A percentile compares a stretch with the other conserved stretches of the same genome.
Conservation (phyloP, 768 basidiomycete species). For the Plicaturopsis crispa region DNA sequence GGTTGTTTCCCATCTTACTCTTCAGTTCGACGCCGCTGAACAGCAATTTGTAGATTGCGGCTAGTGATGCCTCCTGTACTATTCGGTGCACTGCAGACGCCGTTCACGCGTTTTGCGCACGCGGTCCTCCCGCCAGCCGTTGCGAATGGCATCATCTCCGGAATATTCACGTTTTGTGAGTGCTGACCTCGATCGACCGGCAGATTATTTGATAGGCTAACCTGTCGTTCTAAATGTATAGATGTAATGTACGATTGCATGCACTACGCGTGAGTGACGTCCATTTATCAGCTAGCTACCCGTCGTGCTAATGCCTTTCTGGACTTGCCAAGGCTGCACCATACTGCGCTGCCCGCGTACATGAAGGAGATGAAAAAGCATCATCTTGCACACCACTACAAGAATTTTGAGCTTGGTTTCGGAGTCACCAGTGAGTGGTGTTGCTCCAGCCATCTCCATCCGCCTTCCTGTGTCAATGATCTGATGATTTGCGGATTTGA, state of each 20-base stretch:
- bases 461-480: background rate
- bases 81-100: conserved; percentile 69
- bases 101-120: conserved; percentile 85
- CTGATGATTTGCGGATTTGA: conserved; percentile 5
- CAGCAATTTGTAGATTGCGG: conserved; percentile 47
- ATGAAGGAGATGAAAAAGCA: conserved; percentile 93
- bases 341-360: conserved; percentile 80
- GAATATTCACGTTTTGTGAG: conserved; percentile 66
- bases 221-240: too few relatives aligned
- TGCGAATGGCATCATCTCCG: conserved; percentile 89
- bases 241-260: conserved; percentile 83
- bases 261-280: conserved; percentile 77
- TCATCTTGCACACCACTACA: conserved; percentile 96
- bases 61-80: conserved; percentile 95
- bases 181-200: conserved; percentile 7
- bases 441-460: conserved; percentile 2
- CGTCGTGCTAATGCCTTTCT: background rate
- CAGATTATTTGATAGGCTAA: too few relatives aligned
- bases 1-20: conserved; percentile 13
- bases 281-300: background rate
- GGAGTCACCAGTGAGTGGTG: conserved; percentile 80
- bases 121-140: conserved; percentile 72
- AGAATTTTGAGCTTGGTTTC: conserved; percentile 96
- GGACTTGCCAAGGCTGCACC: conserved; percentile 53
- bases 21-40: background rate